phyloP scores from a whole-genome alignment of 495 filamentous ascomycete species.

The Hyaloscypha hepaticicola region DNA sequence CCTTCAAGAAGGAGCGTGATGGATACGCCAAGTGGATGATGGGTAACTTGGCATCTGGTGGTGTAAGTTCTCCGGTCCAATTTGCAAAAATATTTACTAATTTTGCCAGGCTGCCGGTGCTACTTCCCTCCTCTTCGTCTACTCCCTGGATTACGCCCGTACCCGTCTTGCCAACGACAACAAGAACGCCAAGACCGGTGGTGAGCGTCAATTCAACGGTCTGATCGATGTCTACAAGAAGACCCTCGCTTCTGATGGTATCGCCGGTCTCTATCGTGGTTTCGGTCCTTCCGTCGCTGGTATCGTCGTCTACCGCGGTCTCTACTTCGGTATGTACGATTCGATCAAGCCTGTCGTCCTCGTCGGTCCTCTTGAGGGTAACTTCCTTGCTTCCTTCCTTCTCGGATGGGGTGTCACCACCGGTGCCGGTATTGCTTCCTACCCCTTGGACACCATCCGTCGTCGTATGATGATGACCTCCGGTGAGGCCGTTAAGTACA shows the following conservation, averaged over 20 bases:
- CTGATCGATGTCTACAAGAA: slow-evolving; percentile 99
- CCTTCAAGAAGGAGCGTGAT: slow-evolving; percentile 99
- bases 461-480: slow-evolving; percentile 99
- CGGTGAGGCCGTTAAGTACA: slow-evolving; percentile 99
- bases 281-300: slow-evolving; percentile 98
- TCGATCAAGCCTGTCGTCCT: slow-evolving; percentile 99
- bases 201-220: slow-evolving; percentile 99
- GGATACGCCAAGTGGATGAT: slow-evolving; percentile 99
- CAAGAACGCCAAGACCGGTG: slow-evolving; percentile 93
- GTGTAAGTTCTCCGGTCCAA: slow-evolving; percentile 64
- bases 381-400: slow-evolving; percentile 97
- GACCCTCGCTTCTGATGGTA: slow-evolving; percentile 96
- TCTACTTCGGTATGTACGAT: slow-evolving; percentile 99
- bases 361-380: slow-evolving; percentile 86
- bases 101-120: slow-evolving; percentile 84
- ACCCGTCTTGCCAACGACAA: slow-evolving; percentile 99
- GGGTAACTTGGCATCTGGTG: slow-evolving; percentile 99
- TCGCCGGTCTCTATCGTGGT: slow-evolving; percentile 99
- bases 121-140: slow-evolving; percentile 99
- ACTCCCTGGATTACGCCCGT: slow-evolving; percentile 99
- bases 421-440: slow-evolving; percentile 99
- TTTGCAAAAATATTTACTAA: slow-evolving; percentile 34
- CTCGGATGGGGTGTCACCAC: slow-evolving; percentile 99
- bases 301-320: slow-evolving; percentile 99
- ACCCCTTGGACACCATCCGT: slow-evolving; percentile 99